These are phyloP conservation scores for Colletotrichum coccodes DNA, from an alignment of 2,329 filamentous ascomycete species.

Conservation along the genomic window DNA sequence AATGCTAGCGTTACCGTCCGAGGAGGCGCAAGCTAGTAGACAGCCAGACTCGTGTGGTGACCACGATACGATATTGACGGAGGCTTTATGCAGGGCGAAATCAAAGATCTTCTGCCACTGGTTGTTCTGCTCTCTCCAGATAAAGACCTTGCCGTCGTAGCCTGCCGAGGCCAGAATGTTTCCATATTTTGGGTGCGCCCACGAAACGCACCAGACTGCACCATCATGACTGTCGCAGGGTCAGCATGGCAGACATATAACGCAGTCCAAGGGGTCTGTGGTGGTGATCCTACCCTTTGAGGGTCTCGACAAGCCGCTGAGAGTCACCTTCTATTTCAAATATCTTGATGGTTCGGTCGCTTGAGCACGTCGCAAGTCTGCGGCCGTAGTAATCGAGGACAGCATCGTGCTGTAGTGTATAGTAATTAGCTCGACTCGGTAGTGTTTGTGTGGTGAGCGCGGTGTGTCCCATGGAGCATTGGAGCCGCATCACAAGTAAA, in stretches of 20 bases:
- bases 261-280: background rate
- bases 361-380: conserved; percentile 95
- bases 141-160: conserved; percentile 98
- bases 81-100: conserved; percentile 92
- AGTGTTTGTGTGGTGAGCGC: background rate
- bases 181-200: conserved; percentile 98
- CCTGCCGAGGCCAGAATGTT: conserved; percentile 95
- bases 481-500: background rate
- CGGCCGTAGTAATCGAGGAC: conserved; percentile 98
- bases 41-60: conserved; percentile 97
- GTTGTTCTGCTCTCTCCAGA: conserved; percentile 90
- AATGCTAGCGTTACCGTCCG: conserved; percentile 91
- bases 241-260: background rate
- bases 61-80: conserved; percentile 97
- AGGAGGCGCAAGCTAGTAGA: conserved; percentile 92
- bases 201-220: conserved; percentile 96
- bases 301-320: conserved; percentile 88
- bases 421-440: background rate
- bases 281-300: conserved; percentile 79
- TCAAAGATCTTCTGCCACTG: conserved; percentile 91
- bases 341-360: conserved; percentile 98
- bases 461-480: background rate
- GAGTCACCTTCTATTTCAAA: conserved; percentile 96
- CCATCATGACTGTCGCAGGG: conserved; percentile 80
- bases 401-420: conserved; percentile 81